Conservation (phyloP, 208 protist genomes). For the Strigomonas culicis region DNA sequence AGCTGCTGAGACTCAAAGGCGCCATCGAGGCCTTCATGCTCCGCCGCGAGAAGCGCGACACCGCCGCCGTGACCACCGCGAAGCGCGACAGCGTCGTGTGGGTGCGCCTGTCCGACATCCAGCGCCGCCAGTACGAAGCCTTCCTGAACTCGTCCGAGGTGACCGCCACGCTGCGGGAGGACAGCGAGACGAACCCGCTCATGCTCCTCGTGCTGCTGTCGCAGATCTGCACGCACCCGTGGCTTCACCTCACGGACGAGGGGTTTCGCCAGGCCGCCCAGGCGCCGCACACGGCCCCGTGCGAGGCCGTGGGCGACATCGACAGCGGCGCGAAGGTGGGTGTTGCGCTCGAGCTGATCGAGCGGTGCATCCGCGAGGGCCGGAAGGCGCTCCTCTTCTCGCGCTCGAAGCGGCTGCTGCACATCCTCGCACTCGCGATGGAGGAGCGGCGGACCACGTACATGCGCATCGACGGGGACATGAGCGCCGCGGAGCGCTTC, state of each 20-base stretch:
- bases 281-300: constrained; percentile 21
- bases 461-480: constrained; percentile 68
- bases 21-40: constrained; percentile 74
- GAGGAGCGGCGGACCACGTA: constrained; percentile 31
- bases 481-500: constrained; percentile 33
- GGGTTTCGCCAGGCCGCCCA: constrained; percentile 41
- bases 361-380: constrained; percentile 28
- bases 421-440: constrained; percentile 45
- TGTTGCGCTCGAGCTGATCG: constrained; percentile 48
- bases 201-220: constrained; percentile 60
- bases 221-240: constrained; percentile 78
- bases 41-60: constrained; percentile 65
- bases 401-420: constrained; percentile 65
- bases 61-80: constrained; percentile 19
- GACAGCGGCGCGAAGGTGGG: constrained; percentile 58
- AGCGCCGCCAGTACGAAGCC: constrained; percentile 57
- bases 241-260: constrained; percentile 56
- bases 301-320: constrained; percentile 49
- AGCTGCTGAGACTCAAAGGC: constrained; percentile 45
- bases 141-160: constrained; percentile 36
- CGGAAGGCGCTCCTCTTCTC: constrained; percentile 79
- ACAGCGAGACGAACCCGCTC: constrained; percentile 32
- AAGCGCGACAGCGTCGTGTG: constrained; percentile 84
- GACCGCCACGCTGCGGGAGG: constrained; percentile 8
- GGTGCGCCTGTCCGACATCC: constrained; percentile 53